Base-by-base conservation (phyloP, 768 basidiomycete genomes). In the Psilocybe cubensis region DNA sequence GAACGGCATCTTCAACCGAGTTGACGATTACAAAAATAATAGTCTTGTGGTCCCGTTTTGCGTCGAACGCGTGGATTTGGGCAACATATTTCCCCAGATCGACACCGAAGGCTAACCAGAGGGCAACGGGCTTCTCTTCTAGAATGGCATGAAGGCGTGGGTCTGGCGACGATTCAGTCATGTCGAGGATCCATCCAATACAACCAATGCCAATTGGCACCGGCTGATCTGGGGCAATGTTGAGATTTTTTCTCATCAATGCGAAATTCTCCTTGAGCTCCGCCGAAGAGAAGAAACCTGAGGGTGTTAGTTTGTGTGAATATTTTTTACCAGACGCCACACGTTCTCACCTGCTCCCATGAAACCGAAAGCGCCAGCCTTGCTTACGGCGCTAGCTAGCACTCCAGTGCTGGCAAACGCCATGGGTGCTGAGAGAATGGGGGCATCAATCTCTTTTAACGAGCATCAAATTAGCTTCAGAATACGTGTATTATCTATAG, bases 51-150 rank as follows among this genome's bases (percentile, higher is more conserved):
- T 68, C 63, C 42, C 83, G 75, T 24, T 74, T 70, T 0, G 52
- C 60, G 51, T 75, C 69, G 52, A 70, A 69, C 18, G 67, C 68
- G 40, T 80, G 82, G 38, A 87, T 74, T 54, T 79, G 74, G 12
- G 73, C 58, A 41, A 87, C 73, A 77, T 88, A 89, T 45, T 76
- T 69, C 11, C 73, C 71, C 8, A 85, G 66, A 62, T 83, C 70
- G 3, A 66, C 62, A 1, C 87, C 86, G 60, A 88, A 88, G 0
- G 85, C 79, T 33, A 90, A 74, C 86, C 86, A 89, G 42, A 90
- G 68, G 0, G 83, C 82, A 1, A 68, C 70, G 3, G 85, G 80
- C 2, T 71, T 68, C 54, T 76, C 72, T 43, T 77, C 79, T 33
- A 87, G 75, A 20, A 80, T 74, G 14, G 70, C 67, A 8, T 70